Conservation (phyloP, 1,284 basidiomycete genomes). For the Salmacisia buchloeana region DNA sequence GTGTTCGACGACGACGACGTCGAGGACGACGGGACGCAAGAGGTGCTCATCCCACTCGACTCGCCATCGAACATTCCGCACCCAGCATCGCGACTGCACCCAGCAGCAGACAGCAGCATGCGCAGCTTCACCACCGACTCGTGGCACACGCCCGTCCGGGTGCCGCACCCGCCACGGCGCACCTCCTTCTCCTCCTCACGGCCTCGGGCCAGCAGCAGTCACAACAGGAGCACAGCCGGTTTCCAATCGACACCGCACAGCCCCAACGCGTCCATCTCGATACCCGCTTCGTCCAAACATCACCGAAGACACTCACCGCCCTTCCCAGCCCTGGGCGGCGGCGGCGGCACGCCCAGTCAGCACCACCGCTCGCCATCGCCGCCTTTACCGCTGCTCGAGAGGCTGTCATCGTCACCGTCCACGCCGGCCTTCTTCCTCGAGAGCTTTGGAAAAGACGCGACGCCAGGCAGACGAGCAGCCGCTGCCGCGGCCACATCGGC, state of each 20-base stretch:
- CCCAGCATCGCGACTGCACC: not conserved
- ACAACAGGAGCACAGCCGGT: not conserved
- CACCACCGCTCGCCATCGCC: too few species aligned
- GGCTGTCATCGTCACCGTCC: not conserved
- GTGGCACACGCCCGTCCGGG: slow-evolving; percentile 6
- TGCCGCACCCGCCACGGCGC: not conserved
- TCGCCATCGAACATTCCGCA: slow-evolving; percentile 1
- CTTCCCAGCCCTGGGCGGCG: too few species aligned
- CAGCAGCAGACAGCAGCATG: too few species aligned
- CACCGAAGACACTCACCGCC: not conserved
- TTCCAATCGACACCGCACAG: not conserved
- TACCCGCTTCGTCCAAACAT: not conserved
- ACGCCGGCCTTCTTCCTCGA: slow-evolving; percentile 8
- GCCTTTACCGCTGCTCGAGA: not conserved
- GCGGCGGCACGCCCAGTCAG: too few species aligned
- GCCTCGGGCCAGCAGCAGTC: not conserved
- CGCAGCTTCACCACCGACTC: not conserved
- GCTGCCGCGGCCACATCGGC: too few species aligned
- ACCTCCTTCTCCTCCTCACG: too few species aligned
- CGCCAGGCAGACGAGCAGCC: not conserved
- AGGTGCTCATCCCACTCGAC: slow-evolving; percentile 1
- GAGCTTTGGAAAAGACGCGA: slow-evolving; percentile 5
- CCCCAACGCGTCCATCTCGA: not conserved
- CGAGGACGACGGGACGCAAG: not conserved
- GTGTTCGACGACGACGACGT: not conserved